Evolutionary conservation across 148 eudicot genomes (phyloP), one percentile per base, ranked within the genome.

Genomic region (Rhododendron griersonianum): DNA sequence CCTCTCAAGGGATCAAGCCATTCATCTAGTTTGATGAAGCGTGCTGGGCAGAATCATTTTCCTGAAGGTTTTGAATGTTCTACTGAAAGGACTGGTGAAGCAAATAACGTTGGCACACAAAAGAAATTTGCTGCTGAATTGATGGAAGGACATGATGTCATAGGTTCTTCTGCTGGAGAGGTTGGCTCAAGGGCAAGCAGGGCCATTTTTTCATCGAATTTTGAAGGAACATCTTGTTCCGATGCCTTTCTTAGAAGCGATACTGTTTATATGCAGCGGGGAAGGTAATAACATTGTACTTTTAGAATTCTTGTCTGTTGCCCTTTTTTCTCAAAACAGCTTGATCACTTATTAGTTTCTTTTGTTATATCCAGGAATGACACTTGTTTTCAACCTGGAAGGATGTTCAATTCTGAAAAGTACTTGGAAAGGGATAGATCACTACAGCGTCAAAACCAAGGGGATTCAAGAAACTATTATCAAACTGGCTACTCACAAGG

Each of bases 191-290:
- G 76, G 87, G 83, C 59, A 47, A 80, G 39, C 81, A 84, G 86
- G 85, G 85, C 84, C 51, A 89, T 89, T 87, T 81, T 87, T 85
- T 84, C 86, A 44, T 85, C 86, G 8, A 89, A 67, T 33, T 67
- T 73, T 87, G 93, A 87, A 85, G 93, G 89, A 79, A 74, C 90
- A 19, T 83, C 84, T 51, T 86, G 83, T 86, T 81, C 93, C 37
- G 90, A 85, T 67, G 28, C 69, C 51, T 14, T 67, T 33, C 84
- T 82, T 57, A 84, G 89, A 86, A 89, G 85, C 81, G 85, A 84
- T 86, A 48, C 23, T 44, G 71, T 81, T 47, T 80, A 81, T 33
- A 44, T 84, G 67, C 83, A 81, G 44, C 83, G 88, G 84, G 86
- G 86, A 92, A 91, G 94, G 94, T 92, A 90, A 57, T n/a, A 69